Evolutionary conservation across 768 basidiomycete species (phyloP), one percentile per base, ranked within the genome.

Genomic region (Nevesoporus exiguus): DNA sequence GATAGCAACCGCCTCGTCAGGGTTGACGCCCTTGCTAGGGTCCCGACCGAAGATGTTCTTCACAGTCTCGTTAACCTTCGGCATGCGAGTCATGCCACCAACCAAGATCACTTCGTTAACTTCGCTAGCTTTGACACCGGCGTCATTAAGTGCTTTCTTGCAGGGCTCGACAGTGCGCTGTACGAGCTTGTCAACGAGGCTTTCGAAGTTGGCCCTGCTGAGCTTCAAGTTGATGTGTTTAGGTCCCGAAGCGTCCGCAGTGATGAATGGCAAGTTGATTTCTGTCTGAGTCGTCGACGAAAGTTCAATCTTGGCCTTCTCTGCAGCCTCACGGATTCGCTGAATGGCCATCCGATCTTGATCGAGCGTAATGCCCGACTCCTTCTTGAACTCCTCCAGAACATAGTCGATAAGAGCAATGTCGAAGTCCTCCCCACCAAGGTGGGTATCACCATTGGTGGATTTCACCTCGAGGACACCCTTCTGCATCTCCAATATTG

Each of bases 401-500:
- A 99, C 80, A 74, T 90, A 75, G 60, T 95, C 83, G 58, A 98
- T 87, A 40, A 98, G 83, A 36, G 84, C 74, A 52, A 96, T 86
- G 67, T 98, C 97, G 68, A 98, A 98, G 73, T 98, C 97, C 75
- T 99, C 97, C 69, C 87, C 87, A 61, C 93, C 97, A 54, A 99
- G 84, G 70, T 99, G 97, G 15, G 97, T 98, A 73, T 99, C 96
- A 70, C 97, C 97, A 68, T 98, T 98, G 51, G 97, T 99, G 0
- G 97, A 98, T 79, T 98, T 99, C 70, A 99, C 97, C 74, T 98
- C 97, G 73, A 98, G 98, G 10, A 99, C 95, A 64, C 96, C 97
- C 74, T 97, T 95, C 74, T 98, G 93, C 93, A 98, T 98, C 76
- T 98, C 95, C 52, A 99, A 80, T 62, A 99, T 95, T 27, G 97